Conservation (phyloP, 345 rosid genomes). For the Eucalyptus pumila region DNA sequence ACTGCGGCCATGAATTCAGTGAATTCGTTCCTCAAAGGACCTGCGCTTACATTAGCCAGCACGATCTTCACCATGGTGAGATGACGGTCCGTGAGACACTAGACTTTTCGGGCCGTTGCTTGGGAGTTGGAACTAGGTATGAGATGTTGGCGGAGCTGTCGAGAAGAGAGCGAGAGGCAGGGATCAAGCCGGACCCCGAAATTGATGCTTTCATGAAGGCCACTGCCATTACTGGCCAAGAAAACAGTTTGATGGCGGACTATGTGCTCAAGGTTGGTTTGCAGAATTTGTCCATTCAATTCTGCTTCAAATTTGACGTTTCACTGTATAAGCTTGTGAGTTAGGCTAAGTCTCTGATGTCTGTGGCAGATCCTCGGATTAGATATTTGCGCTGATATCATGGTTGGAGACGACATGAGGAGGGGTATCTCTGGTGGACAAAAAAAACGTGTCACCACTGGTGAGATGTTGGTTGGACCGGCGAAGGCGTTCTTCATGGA, state of each 20-base stretch:
- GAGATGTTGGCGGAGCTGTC: constrained; percentile 21
- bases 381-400: constrained; percentile 27
- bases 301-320: neutral
- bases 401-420: constrained; percentile 37
- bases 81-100: constrained; percentile 39
- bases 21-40: constrained; percentile 36
- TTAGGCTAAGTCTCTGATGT: neutral
- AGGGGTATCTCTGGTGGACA: constrained; percentile 42
- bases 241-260: constrained; percentile 13
- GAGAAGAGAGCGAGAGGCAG: constrained; percentile 25
- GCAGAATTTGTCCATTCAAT: neutral
- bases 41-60: constrained; percentile 30
- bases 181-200: constrained; percentile 22
- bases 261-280: constrained; percentile 22
- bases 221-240: constrained; percentile 16
- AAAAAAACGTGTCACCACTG: constrained; percentile 33
- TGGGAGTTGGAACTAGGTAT: constrained; percentile 24
- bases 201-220: constrained; percentile 24
- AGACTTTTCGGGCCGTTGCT: constrained; percentile 26
- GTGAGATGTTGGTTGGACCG: constrained; percentile 34
- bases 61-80: constrained; percentile 28
- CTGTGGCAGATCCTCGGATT: constrained; percentile 14
- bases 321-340: neutral
- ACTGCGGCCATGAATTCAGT: constrained; percentile 26
- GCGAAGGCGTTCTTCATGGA: constrained; percentile 37